Percentiles rank a stretch among this genome's conserved stretches.
phyloP scores from a whole-genome alignment of 257 asterid genomes.

The Pogostemon cablin region DNA sequence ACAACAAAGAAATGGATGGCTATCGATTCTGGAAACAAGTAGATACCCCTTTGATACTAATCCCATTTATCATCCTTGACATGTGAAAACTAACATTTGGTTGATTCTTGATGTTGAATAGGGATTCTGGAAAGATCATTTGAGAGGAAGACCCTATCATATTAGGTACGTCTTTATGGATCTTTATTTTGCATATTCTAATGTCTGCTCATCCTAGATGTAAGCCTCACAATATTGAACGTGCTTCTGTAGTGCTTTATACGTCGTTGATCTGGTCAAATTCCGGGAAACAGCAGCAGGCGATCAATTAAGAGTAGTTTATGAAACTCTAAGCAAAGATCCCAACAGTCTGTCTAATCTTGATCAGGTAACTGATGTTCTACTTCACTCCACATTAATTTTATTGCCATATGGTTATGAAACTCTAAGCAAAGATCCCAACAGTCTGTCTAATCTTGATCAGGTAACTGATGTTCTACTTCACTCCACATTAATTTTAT shows the following conservation, averaged over 20 bases:
- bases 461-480: constrained; percentile 60
- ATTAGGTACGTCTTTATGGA: constrained; percentile 55
- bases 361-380: constrained; percentile 75
- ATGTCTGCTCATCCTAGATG: constrained; percentile 21
- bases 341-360: constrained; percentile 98
- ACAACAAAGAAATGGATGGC: constrained; percentile 99
- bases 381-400: too few species aligned
- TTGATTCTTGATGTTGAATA: constrained; percentile 43
- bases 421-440: constrained; percentile 98
- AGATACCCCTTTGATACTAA: constrained; percentile 20
- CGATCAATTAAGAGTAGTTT: constrained; percentile 88
- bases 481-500: too few species aligned
- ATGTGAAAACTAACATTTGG: constrained; percentile 12
- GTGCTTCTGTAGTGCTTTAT: constrained; percentile 76
- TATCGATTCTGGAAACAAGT: constrained; percentile 98
- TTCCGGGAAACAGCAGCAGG: constrained; percentile 99
- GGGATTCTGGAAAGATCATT: constrained; percentile 99
- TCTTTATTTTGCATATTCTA: constrained; percentile 12
- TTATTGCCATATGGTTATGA: too few species aligned
- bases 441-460: constrained; percentile 96
- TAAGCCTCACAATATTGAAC: constrained; percentile 32
- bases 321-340: constrained; percentile 97
- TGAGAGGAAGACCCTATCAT: constrained; percentile 96
- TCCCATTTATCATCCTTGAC: constrained; percentile 12
- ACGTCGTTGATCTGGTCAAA: constrained; percentile 87